These are phyloP conservation scores for Neofusicoccum ribis DNA, from an alignment of 2,329 filamentous ascomycete genomes.

Conservation along the genomic window DNA sequence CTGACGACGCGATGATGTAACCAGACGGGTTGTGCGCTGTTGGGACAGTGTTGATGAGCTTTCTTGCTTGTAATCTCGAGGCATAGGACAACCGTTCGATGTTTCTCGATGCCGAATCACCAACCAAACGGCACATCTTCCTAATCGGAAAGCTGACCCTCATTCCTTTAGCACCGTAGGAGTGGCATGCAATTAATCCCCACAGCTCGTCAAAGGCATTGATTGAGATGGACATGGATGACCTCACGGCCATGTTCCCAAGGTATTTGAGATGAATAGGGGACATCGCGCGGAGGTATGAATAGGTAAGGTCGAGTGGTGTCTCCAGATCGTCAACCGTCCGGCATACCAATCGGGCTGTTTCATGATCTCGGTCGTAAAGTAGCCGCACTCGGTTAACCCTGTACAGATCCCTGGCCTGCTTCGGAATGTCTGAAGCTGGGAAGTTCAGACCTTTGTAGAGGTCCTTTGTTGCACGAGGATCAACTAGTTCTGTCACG, in stretches of 20 bases:
- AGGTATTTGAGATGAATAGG: conserved; percentile 88
- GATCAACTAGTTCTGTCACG: conserved; percentile 83
- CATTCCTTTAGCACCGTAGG: conserved; percentile 77
- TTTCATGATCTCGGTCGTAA: conserved; percentile 80
- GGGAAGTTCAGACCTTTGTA: conserved; percentile 89
- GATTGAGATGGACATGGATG: conserved; percentile 92
- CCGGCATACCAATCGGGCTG: conserved; percentile 78
- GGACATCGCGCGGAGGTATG: conserved; percentile 85
- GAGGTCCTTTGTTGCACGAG: conserved; percentile 73
- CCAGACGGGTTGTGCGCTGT: conserved; percentile 80
- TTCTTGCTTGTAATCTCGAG: conserved; percentile 78
- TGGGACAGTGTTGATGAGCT: conserved; percentile 82
- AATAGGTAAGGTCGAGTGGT: conserved; percentile 80
- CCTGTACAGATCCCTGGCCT: conserved; percentile 85
- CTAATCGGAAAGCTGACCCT: conserved; percentile 88
- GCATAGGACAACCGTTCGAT: conserved; percentile 87
- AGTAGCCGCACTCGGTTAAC: conserved; percentile 85
- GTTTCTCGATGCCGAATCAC: conserved; percentile 81
- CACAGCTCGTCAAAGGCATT: conserved; percentile 83
- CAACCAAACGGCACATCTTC: conserved; percentile 87
- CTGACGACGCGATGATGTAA: conserved; percentile 86
- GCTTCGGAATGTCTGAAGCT: conserved; percentile 81
- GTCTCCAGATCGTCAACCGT: conserved; percentile 69
- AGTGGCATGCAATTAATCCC: conserved; percentile 85
- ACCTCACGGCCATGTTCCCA: conserved; percentile 84